Percentiles rank a stretch among this genome's conserved stretches.
Conservation (phyloP, 371 early-diverging fungal species). For the Apophysomyces sp. region DNA sequence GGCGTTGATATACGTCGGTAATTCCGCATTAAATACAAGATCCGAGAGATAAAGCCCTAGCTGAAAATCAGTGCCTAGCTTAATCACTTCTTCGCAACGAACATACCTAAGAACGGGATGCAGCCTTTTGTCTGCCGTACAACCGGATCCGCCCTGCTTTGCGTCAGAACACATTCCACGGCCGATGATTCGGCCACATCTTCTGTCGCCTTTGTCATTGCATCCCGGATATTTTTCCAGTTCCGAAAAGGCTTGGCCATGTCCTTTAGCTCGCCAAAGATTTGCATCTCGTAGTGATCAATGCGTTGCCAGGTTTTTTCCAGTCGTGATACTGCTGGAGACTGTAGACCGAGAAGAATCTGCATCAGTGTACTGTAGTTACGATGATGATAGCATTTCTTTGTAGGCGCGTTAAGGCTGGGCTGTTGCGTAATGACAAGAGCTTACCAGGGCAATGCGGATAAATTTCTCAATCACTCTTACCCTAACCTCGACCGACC, state of each 20-base stretch:
- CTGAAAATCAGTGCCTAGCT: neutral
- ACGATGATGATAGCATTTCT: conserved; percentile 62
- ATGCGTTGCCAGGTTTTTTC: conserved; percentile 56
- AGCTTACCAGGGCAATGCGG: conserved; percentile 45
- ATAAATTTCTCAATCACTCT: conserved; percentile 49
- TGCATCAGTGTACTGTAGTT: conserved; percentile 63
- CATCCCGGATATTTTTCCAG: conserved; percentile 56
- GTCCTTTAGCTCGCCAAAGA: conserved; percentile 53
- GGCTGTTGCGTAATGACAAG: neutral
- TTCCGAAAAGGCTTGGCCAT: conserved; percentile 58
- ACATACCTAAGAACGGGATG: conserved; percentile 59
- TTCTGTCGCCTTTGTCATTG: conserved; percentile 52
- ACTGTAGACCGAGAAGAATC: conserved; percentile 56
- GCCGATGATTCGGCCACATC: conserved; percentile 43
- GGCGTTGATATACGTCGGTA: conserved; percentile 54
- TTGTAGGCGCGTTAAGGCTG: neutral
- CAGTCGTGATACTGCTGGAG: conserved; percentile 50
- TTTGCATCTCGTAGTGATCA: conserved; percentile 42
- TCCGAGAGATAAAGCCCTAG: conserved; percentile 65
- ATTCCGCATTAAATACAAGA: conserved; percentile 62
- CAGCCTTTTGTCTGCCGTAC: conserved; percentile 31
- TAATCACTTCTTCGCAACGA: neutral
- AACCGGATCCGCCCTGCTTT: conserved; percentile 15
- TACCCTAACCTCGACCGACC: conserved; percentile 30
- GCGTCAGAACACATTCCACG: conserved; percentile 39